Conservation (phyloP, 2,329 filamentous ascomycete genomes). For the Colletotrichum coccodes region DNA sequence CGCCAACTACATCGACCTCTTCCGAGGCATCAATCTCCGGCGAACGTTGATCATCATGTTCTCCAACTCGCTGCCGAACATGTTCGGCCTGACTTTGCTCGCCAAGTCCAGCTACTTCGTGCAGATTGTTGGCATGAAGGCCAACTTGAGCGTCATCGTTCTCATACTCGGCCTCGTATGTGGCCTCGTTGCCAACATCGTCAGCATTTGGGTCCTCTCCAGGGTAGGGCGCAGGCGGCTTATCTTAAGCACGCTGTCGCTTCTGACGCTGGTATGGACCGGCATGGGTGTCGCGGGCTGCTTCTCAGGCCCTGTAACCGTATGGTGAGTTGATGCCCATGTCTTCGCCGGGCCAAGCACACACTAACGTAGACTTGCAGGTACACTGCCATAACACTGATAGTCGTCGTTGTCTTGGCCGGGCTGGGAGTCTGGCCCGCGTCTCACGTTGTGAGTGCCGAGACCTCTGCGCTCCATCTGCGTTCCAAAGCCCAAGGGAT, state of each 20-base stretch:
- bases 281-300: slow-evolving; percentile 59
- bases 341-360: neutral
- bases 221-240: slow-evolving; percentile 51
- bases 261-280: slow-evolving; percentile 51
- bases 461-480: slow-evolving; percentile 54
- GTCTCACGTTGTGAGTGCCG: slow-evolving; percentile 52
- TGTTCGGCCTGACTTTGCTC: slow-evolving; percentile 57
- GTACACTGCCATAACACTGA: slow-evolving; percentile 47
- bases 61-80: slow-evolving; percentile 51
- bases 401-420: slow-evolving; percentile 53
- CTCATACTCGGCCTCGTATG: slow-evolving; percentile 56
- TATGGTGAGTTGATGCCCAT: slow-evolving; percentile 45
- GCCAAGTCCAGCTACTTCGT: slow-evolving; percentile 53
- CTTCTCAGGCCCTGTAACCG: slow-evolving; percentile 47
- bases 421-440: slow-evolving; percentile 55
- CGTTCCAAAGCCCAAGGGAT: slow-evolving; percentile 55
- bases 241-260: slow-evolving; percentile 45
- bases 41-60: slow-evolving; percentile 54
- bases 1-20: slow-evolving; percentile 54
- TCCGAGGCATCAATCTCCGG: slow-evolving; percentile 53
- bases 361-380: slow-evolving; percentile 21
- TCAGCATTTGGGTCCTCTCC: slow-evolving; percentile 55
- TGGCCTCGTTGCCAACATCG: slow-evolving; percentile 55
- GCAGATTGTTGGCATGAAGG: slow-evolving; percentile 46
- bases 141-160: slow-evolving; percentile 49